Percentiles rank a stretch among this genome's conserved stretches.
Evolutionary conservation across 192 early-diverging fungal species (phyloP).

Genomic region (Coemansia sp.): DNA sequence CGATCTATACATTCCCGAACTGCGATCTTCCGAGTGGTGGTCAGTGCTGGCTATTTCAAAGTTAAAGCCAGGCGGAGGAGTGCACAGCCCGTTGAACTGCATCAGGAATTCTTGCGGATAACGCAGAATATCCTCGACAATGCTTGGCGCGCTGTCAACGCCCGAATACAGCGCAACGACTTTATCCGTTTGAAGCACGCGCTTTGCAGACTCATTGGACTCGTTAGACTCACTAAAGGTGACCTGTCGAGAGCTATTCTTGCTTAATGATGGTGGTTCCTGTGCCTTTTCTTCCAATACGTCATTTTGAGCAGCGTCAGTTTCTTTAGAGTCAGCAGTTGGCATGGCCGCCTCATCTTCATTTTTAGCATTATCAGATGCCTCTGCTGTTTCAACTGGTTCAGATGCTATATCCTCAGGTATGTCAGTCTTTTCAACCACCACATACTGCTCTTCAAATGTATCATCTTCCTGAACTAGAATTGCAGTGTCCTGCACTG

Average conservation of each 20-base stretch:
- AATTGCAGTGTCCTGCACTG: too few species aligned
- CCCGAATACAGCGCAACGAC: constrained; percentile 16
- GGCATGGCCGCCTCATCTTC: not conserved
- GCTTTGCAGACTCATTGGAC: not conserved
- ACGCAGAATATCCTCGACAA: not conserved
- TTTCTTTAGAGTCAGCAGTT: not conserved
- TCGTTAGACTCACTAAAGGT: not conserved
- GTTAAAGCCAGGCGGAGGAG: not conserved
- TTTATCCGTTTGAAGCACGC: constrained; percentile 10
- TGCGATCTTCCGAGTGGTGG: not conserved
- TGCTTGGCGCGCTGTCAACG: constrained; percentile 15
- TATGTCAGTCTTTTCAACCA: not conserved
- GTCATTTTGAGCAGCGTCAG: not conserved
- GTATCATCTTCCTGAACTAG: too few species aligned
- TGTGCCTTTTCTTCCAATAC: not conserved
- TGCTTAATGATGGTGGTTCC: not conserved
- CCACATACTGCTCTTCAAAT: too few species aligned
- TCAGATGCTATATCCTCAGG: not conserved
- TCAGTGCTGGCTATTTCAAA: not conserved
- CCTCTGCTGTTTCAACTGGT: not conserved
- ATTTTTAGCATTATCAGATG: not conserved
- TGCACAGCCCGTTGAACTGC: constrained; percentile 16
- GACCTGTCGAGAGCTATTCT: not conserved
- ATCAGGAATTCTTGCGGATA: not conserved
- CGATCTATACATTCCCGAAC: constrained; percentile 1